Evolutionary conservation across 495 filamentous ascomycete species (phyloP).

Genomic region (Aspergillus olivimuriae): DNA sequence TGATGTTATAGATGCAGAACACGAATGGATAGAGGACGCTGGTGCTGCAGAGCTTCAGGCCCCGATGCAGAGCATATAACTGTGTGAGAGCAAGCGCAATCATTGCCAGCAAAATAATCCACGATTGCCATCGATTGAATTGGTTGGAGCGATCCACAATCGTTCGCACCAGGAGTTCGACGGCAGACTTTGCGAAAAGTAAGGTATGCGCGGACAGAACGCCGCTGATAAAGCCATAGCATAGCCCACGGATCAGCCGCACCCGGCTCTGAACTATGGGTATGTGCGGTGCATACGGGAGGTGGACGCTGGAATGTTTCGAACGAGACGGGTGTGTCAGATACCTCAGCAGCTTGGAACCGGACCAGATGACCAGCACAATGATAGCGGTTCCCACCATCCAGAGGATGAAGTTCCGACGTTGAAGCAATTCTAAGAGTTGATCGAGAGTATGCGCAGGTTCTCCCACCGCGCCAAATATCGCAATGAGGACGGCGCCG

Average conservation of each 20-base stretch:
- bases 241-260: slow-evolving; percentile 79
- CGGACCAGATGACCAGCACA: slow-evolving; percentile 59
- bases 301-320: slow-evolving; percentile 21
- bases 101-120: slow-evolving; percentile 83
- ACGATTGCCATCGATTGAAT: slow-evolving; percentile 96
- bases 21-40: slow-evolving; percentile 96
- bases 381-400: slow-evolving; percentile 72
- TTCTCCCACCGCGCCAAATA: slow-evolving; percentile 92
- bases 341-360: slow-evolving; percentile 51
- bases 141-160: slow-evolving; percentile 83
- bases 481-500: slow-evolving; percentile 83
- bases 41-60: slow-evolving; percentile 89
- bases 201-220: slow-evolving; percentile 91
- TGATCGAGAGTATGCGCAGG: slow-evolving; percentile 84
- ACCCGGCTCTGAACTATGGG: slow-evolving; percentile 42
- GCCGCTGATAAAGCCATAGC: slow-evolving; percentile 84
- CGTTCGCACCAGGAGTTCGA: slow-evolving; percentile 92
- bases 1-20: slow-evolving; percentile 99
- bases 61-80: slow-evolving; percentile 90
- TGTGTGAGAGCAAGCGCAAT: slow-evolving; percentile 80
- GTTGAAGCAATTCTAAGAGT: slow-evolving; percentile 67
- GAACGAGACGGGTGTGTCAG: slow-evolving; percentile 33
- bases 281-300: slow-evolving; percentile 39
- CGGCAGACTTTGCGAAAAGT: slow-evolving; percentile 91
- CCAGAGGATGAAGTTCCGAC: slow-evolving; percentile 81